Evolutionary conservation across 1,284 basidiomycete genomes (phyloP), one percentile per base, ranked within the genome.

Genomic region (Trametes polyzona): DNA sequence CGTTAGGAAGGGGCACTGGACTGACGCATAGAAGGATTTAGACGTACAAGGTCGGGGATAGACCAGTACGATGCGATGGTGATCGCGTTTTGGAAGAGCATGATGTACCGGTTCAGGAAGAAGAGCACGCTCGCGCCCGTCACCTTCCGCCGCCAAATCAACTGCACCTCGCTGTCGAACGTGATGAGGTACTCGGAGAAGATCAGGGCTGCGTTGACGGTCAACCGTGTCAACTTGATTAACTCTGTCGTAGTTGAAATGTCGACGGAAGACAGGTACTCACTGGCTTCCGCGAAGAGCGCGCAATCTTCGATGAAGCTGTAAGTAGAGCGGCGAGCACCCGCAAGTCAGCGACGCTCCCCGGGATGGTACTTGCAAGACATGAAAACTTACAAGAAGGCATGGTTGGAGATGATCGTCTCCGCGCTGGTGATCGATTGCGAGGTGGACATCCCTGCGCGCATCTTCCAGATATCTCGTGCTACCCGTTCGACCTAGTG

Each of bases 221-320:
- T 32, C 33, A 30, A 11, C 9, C 4, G 26, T 2, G 23, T n/a
- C 1, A 42, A 12, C n/a, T n/a, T 17, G 11, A 12, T 14, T 4
- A n/a, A 11, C 36, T 12, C 10, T 9, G n/a, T 3, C 10, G n/a
- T 2, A 35, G 7, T 2, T 3, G 7, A 17, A 11, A 21, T 14
- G 19, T 21, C n/a, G 11, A 9, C 14, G 6, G 29, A 21, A 21
- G n/a, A n/a, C 41, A 16, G 11, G 14, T 3, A 16, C 48, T 29
- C 29, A 55, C 53, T n/a, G 1, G 47, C 47, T 32, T 48, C 46
- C 27, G 41, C 47, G 9, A 23, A 55, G 33, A 27, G 17, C 8
- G 53, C 46, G 11, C n/a, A 36, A 9, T 48, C 35, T 12, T 48
- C 53, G 26, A 43, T 48, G 30, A 55, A 43, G 24, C 53, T 55